These are phyloP conservation scores for Cutaneotrichosporon cutaneum DNA, from an alignment of 1,284 basidiomycete species.

Conservation along the genomic window DNA sequence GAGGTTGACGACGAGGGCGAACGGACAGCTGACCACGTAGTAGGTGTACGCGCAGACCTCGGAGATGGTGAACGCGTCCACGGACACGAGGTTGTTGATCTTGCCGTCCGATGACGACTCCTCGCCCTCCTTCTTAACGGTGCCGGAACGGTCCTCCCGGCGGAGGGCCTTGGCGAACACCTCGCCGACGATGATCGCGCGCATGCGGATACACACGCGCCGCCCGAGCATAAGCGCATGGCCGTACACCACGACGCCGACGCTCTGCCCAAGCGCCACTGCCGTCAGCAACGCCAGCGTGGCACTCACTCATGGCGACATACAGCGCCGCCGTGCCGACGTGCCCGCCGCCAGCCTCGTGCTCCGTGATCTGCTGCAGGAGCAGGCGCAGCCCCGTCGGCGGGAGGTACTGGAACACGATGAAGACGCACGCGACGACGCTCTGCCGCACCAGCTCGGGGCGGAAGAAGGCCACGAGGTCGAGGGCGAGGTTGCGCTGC, in stretches of 20 bases:
- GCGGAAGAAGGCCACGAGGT: slow-evolving; percentile 39
- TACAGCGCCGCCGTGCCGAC: slow-evolving; percentile 57
- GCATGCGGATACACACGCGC: slow-evolving; percentile 53
- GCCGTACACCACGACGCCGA: slow-evolving; percentile 51
- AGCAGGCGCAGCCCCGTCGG: slow-evolving; percentile 57
- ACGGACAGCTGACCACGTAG: slow-evolving; percentile 49
- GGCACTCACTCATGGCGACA: slow-evolving; percentile 43
- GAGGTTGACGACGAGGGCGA: slow-evolving; percentile 55
- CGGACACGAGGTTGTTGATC: slow-evolving; percentile 58
- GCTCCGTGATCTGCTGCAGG: slow-evolving; percentile 54
- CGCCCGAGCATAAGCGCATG: slow-evolving; percentile 57
- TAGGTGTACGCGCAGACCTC: slow-evolving; percentile 51
- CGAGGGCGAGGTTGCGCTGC: slow-evolving; percentile 47
- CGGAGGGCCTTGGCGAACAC: slow-evolving; percentile 60
- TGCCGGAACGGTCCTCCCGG: slow-evolving; percentile 54
- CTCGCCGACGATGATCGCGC: slow-evolving; percentile 58
- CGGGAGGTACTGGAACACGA: slow-evolving; percentile 55
- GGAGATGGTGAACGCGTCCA: slow-evolving; percentile 56
- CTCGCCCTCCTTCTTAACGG: slow-evolving; percentile 36
- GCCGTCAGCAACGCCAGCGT: not conserved
- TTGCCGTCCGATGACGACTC: slow-evolving; percentile 56
- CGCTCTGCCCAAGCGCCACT: slow-evolving; percentile 55
- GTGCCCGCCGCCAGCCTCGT: slow-evolving; percentile 41
- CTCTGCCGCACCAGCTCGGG: slow-evolving; percentile 35
- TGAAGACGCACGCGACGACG: slow-evolving; percentile 54